Percentiles rank a stretch among this genome's conserved stretches.
phyloP scores from a whole-genome alignment of 768 basidiomycete species.

The Russula ochroleuca region DNA sequence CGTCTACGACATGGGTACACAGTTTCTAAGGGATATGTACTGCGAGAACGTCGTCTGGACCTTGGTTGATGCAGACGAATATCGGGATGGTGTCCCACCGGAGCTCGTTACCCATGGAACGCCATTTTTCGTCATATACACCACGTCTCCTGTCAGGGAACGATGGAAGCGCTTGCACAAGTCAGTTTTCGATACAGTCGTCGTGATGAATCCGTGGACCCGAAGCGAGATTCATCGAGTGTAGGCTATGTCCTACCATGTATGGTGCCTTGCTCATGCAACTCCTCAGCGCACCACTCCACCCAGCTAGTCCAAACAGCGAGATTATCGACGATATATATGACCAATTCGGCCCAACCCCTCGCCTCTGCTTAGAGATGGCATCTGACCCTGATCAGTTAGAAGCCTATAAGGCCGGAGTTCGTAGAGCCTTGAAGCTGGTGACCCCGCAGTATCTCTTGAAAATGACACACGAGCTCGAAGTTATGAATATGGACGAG shows the following conservation, averaged over 20 bases:
- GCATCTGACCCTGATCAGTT: background rate
- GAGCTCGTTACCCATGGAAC: too few species aligned
- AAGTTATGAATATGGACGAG: background rate
- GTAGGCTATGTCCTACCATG: background rate
- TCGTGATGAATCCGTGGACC: too few species aligned
- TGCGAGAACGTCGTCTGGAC: too few species aligned
- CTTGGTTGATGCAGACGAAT: too few species aligned
- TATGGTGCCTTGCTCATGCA: background rate
- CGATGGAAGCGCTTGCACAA: too few species aligned
- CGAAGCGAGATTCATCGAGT: too few species aligned
- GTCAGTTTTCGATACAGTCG: too few species aligned
- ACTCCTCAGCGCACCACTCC: background rate
- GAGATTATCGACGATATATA: background rate
- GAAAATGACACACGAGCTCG: background rate
- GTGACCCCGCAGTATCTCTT: background rate
- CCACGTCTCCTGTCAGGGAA: too few species aligned
- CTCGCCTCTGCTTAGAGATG: background rate
- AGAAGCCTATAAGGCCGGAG: accelerated
- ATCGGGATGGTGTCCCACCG: too few species aligned
- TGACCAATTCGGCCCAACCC: background rate
- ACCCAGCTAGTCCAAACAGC: background rate
- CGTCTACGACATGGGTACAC: too few species aligned
- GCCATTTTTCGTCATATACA: too few species aligned
- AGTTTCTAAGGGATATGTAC: too few species aligned
- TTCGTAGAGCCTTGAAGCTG: background rate